Percentiles rank a stretch among this genome's conserved stretches.
phyloP scores from a whole-genome alignment of 257 asterid genomes.

The Jacaranda mimosifolia region DNA sequence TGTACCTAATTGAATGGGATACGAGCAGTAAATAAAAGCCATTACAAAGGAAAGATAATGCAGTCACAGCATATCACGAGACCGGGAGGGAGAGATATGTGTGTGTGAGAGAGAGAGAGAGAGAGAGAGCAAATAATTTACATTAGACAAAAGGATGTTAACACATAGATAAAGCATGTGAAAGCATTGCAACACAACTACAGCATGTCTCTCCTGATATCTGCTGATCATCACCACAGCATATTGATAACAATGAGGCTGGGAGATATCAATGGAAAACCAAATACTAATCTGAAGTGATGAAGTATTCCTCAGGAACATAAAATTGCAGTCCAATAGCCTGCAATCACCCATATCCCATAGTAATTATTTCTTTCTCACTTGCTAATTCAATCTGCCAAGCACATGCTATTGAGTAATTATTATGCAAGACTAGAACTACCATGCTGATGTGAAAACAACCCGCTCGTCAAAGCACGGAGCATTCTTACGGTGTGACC shows the following conservation, averaged over 20 bases:
- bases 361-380: background rate
- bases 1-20: too few relatives aligned
- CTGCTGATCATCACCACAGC: background rate
- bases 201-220: background rate
- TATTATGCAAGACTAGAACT: background rate
- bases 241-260: background rate
- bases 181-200: background rate
- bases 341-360: slow-evolving; percentile 53
- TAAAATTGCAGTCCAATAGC: slow-evolving; percentile 79
- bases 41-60: too few relatives aligned
- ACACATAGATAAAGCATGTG: background rate
- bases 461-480: background rate
- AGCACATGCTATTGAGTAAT: background rate
- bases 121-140: background rate
- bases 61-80: too few relatives aligned
- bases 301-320: slow-evolving; percentile 77
- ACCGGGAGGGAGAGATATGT: too few relatives aligned
- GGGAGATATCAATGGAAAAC: background rate
- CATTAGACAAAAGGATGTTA: background rate
- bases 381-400: slow-evolving; percentile 4
- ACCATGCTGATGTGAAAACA: background rate
- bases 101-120: too few relatives aligned
- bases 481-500: background rate
- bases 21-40: too few relatives aligned
- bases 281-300: slow-evolving; percentile 35